Percentiles rank a stretch among this genome's conserved stretches.
Evolutionary conservation across 192 early-diverging fungal species (phyloP).

Genomic region (Podila epigama): DNA sequence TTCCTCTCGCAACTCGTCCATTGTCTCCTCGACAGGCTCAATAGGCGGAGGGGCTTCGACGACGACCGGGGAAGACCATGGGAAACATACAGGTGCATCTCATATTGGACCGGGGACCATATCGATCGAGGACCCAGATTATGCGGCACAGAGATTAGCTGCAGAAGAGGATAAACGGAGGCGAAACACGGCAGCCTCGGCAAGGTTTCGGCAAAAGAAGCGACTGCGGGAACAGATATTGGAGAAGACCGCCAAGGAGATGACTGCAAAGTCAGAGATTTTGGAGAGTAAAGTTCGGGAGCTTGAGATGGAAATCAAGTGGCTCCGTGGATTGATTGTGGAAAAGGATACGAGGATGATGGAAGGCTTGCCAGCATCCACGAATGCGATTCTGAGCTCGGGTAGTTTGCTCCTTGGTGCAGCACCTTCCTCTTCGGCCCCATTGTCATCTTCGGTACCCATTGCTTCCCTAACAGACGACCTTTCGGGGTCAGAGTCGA

Average conservation of each 20-base stretch:
- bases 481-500: not conserved
- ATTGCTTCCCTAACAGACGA: not conserved
- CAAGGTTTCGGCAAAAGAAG: conserved; percentile 94
- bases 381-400: not conserved
- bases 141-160: conserved; percentile 16
- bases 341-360: conserved; percentile 22
- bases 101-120: not conserved
- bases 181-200: conserved; percentile 96
- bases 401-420: not conserved
- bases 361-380: not conserved
- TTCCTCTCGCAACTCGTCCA: not conserved
- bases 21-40: not conserved
- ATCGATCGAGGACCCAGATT: conserved; percentile 31
- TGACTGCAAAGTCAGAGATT: conserved; percentile 74
- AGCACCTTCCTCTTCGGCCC: not conserved
- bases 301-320: conserved; percentile 92
- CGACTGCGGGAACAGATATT: conserved; percentile 91
- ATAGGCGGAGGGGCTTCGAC: not conserved
- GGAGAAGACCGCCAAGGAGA: conserved; percentile 81
- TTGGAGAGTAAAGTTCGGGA: conserved; percentile 84
- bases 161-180: conserved; percentile 88
- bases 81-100: not conserved
- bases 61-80: not conserved
- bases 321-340: conserved; percentile 80
- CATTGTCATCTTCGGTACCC: not conserved